These are phyloP conservation scores for Salix koriyanagi DNA, from an alignment of 345 rosid species.

Conservation along the genomic window DNA sequence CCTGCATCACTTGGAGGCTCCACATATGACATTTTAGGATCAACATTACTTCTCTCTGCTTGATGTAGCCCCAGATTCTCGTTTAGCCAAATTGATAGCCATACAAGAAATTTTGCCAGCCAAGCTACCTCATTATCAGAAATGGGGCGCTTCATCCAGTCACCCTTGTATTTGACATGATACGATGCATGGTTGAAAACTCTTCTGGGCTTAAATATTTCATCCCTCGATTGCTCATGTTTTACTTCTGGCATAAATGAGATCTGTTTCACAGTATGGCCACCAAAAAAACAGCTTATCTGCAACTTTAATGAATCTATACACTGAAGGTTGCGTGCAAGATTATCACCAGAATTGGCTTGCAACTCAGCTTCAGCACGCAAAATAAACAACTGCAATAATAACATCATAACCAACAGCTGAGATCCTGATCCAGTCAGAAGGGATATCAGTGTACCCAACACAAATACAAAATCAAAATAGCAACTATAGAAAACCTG, in stretches of 20 bases:
- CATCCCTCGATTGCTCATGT: slow-evolving; percentile 46
- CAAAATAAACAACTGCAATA: slow-evolving; percentile 70
- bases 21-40: slow-evolving; percentile 46
- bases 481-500: slow-evolving; percentile 46
- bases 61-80: slow-evolving; percentile 59
- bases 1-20: slow-evolving; percentile 41
- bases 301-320: slow-evolving; percentile 55
- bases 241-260: slow-evolving; percentile 39
- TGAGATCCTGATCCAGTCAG: not conserved
- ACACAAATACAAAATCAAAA: not conserved
- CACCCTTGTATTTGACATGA: slow-evolving; percentile 61
- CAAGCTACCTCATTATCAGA: slow-evolving; percentile 77
- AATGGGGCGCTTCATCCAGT: slow-evolving; percentile 83
- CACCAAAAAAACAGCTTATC: slow-evolving; percentile 57
- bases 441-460: not conserved
- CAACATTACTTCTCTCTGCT: slow-evolving; percentile 21
- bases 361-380: slow-evolving; percentile 89
- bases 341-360: slow-evolving; percentile 46
- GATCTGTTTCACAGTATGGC: slow-evolving; percentile 44
- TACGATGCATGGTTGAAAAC: slow-evolving; percentile 38
- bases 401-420: slow-evolving; percentile 18
- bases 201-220: slow-evolving; percentile 75
- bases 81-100: slow-evolving; percentile 61
- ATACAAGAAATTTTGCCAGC: slow-evolving; percentile 67
- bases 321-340: slow-evolving; percentile 36